Evolutionary conservation across 257 asterid species (phyloP).

Genomic region (Solanum virginianum): DNA sequence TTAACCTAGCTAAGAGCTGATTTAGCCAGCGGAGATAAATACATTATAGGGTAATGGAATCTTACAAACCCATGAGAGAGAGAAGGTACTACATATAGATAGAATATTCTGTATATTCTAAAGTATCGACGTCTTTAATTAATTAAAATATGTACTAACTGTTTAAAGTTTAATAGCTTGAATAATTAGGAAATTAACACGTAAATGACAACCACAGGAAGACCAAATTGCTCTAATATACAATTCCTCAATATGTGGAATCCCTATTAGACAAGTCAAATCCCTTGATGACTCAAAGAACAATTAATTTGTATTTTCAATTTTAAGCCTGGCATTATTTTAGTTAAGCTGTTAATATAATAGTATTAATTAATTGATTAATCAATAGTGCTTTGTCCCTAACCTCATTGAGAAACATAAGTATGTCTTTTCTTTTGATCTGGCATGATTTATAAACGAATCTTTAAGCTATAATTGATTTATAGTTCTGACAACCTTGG

Average conservation of each 20-base stretch:
- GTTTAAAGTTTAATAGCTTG: background rate
- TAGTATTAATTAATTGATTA: background rate
- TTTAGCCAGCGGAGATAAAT: background rate
- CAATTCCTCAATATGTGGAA: background rate
- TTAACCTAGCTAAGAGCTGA: background rate
- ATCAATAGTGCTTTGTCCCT: background rate
- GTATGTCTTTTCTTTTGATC: slow-evolving; percentile 22
- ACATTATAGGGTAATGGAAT: slow-evolving; percentile 9
- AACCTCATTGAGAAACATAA: slow-evolving; percentile 20
- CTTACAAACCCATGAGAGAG: slow-evolving; percentile 1
- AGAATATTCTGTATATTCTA: slow-evolving; percentile 17
- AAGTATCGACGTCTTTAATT: background rate
- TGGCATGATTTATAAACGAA: slow-evolving; percentile 3
- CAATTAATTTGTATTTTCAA: background rate
- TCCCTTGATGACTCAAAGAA: background rate
- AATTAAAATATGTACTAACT: background rate
- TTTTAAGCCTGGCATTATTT: background rate
- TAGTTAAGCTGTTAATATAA: background rate
- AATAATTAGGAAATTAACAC: background rate
- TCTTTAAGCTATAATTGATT: slow-evolving; percentile 7
- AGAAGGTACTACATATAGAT: slow-evolving; percentile 5
- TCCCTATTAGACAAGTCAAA: background rate
- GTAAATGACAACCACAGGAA: background rate
- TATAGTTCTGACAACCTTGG: slow-evolving; percentile 27
- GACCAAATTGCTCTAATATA: background rate